phyloP scores from a whole-genome alignment of 1,139 yeast genomes.

The Saccharomycopsis hybrid region DNA sequence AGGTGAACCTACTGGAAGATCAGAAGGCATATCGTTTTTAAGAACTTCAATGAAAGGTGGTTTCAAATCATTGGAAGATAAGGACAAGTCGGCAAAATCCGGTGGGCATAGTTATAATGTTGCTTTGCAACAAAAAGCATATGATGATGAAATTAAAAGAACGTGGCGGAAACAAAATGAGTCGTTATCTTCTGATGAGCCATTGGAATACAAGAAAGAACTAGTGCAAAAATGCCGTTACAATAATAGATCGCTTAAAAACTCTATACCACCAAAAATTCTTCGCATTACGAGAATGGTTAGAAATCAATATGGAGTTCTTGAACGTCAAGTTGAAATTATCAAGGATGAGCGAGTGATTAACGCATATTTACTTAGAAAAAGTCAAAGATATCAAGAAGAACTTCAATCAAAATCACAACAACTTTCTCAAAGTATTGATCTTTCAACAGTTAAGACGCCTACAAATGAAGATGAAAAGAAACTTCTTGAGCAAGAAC shows the following conservation, averaged over 20 bases:
- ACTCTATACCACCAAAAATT: constrained; percentile 31
- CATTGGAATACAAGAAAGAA: constrained; percentile 22
- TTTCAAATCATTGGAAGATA: constrained; percentile 39
- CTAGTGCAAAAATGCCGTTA: constrained; percentile 31
- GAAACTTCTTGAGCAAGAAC: constrained; percentile 73
- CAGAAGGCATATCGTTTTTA: constrained; percentile 84
- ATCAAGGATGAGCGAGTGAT: constrained; percentile 83
- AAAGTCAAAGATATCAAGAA: constrained; percentile 57
- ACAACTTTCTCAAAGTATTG: constrained; percentile 10
- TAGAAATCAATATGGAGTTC: constrained; percentile 77
- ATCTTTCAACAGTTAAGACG: constrained; percentile 27
- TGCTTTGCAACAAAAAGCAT: constrained; percentile 85
- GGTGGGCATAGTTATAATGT: constrained; percentile 68
- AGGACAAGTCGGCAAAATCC: constrained; percentile 18
- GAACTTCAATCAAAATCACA: constrained; percentile 10
- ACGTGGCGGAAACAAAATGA: constrained; percentile 88
- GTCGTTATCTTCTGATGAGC: constrained; percentile 42
- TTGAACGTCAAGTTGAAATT: constrained; percentile 75
- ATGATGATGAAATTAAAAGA: constrained; percentile 82
- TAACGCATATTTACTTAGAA: constrained; percentile 72
- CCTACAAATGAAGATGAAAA: constrained; percentile 85
- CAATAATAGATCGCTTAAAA: constrained; percentile 21
- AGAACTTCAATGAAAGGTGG: constrained; percentile 95
- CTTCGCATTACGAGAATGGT: constrained; percentile 74
- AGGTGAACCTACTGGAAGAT: constrained; percentile 93